Evolutionary conservation across 176 grass and related monocot genomes (phyloP), one percentile per base, ranked within the genome.

Genomic region (Oryza longistaminata): DNA sequence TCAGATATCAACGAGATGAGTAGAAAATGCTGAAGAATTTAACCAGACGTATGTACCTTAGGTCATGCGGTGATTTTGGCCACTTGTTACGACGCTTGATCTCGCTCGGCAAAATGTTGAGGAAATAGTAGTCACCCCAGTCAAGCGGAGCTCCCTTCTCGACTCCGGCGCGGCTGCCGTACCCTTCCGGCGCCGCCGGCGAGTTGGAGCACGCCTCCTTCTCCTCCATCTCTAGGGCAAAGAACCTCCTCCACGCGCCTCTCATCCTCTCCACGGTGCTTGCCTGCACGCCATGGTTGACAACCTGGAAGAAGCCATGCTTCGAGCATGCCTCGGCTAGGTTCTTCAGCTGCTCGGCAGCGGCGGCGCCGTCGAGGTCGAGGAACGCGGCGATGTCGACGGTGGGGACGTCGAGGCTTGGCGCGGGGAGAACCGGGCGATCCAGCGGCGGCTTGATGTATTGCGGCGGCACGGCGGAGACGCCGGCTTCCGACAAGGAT

Each of bases 71-170:
- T 33, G 34, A 60, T 3, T 67, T 19, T 2, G 89, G 89, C 85
- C 89, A 91, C 40, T 49, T 87, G 11, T 87, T 22, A 34, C 52
- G 43, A 52, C 42, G 82, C 40, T 16, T 86, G 35, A 45, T 21
- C 19, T 68, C 64, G 1, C 39, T 52, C 6, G 90, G 90, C 44
- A 31, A 66, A 71, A 88, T 46, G 11, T 91, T 76, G 64, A 91
- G 81, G 73, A 73, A 91, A 71, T 81, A 91, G 83, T 91, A 91
- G 73, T 91, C 90, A 4, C 85, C 82, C 90, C 90, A 91, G 17
- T 91, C 90, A 52, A 91, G 86, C 39, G 60, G 42, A 24, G 90
- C 90, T 37, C 76, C 85, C 35, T 91, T 91, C 64, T 81, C 48
- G 27, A 88, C 77, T 7, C 90, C 90, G 21, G 88, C 9, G 11